Conservation (phyloP, 2,329 filamentous ascomycete species). For the Fusarium sp. region DNA sequence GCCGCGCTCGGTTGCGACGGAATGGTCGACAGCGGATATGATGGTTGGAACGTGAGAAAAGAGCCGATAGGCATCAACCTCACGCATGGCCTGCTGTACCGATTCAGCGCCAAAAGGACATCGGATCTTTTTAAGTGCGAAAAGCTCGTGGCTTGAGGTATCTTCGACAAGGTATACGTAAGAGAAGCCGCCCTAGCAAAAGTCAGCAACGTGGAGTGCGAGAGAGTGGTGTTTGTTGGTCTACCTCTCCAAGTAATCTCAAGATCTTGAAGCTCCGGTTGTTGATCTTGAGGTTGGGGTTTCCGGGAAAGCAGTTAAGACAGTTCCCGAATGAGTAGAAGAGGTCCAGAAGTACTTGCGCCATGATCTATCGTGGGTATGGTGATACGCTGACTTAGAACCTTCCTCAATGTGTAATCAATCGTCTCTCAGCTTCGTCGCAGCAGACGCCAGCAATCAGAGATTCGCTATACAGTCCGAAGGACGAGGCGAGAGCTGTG, state of each 20-base stretch:
- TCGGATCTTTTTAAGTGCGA: constrained; percentile 98
- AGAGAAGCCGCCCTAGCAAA: constrained; percentile 85
- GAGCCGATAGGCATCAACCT: constrained; percentile 95
- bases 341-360: constrained; percentile 86
- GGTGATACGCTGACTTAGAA: background rate
- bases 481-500: background rate
- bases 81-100: constrained; percentile 91
- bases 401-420: background rate
- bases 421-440: background rate
- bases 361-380: constrained; percentile 61
- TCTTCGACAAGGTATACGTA: constrained; percentile 99
- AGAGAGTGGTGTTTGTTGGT: constrained; percentile 25
- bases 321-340: constrained; percentile 94
- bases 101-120: constrained; percentile 98
- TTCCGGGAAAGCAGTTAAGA: constrained; percentile 94
- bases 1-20: constrained; percentile 77
- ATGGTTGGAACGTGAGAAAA: constrained; percentile 87
- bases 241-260: constrained; percentile 88
- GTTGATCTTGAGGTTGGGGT: constrained; percentile 95
- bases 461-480: background rate
- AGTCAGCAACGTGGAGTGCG: background rate
- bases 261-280: constrained; percentile 94
- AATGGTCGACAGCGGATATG: constrained; percentile 85
- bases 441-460: background rate
- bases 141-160: constrained; percentile 81